phyloP scores from a whole-genome alignment of 1,139 yeast species.

The Entelexis paramagnoliae region DNA sequence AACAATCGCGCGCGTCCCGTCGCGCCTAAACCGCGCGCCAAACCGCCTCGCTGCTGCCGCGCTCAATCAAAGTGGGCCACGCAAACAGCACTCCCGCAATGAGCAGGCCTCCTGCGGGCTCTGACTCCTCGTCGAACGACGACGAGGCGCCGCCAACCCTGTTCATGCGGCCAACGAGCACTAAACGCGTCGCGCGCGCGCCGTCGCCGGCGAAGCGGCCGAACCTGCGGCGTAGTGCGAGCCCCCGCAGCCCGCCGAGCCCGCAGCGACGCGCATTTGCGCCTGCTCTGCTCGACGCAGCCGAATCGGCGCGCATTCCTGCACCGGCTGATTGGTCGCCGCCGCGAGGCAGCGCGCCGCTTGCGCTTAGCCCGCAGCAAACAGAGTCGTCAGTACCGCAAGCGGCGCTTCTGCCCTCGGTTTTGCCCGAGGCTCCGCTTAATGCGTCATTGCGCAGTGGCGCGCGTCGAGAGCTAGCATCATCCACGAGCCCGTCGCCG shows the following conservation, averaged over 20 bases:
- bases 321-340: neutral
- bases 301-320: neutral
- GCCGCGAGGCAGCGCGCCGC: too few relatives aligned
- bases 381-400: too few relatives aligned
- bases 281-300: neutral
- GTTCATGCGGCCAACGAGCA: neutral
- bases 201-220: neutral
- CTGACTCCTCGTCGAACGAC: neutral
- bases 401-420: too few relatives aligned
- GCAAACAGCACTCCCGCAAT: neutral
- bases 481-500: too few relatives aligned
- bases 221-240: neutral
- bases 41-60: too few relatives aligned
- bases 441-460: too few relatives aligned
- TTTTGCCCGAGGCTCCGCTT: too few relatives aligned
- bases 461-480: too few relatives aligned
- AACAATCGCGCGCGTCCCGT: too few relatives aligned
- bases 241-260: neutral
- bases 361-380: too few relatives aligned
- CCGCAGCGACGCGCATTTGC: neutral
- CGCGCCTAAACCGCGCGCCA: too few relatives aligned
- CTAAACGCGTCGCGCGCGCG: neutral
- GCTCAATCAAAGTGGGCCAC: neutral
- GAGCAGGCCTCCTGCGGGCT: neutral
- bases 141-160: conserved; percentile 1